Evolutionary conservation across 1,139 yeast genomes (phyloP), one percentile per base, ranked within the genome.

Genomic region (Petasospora fabianii): DNA sequence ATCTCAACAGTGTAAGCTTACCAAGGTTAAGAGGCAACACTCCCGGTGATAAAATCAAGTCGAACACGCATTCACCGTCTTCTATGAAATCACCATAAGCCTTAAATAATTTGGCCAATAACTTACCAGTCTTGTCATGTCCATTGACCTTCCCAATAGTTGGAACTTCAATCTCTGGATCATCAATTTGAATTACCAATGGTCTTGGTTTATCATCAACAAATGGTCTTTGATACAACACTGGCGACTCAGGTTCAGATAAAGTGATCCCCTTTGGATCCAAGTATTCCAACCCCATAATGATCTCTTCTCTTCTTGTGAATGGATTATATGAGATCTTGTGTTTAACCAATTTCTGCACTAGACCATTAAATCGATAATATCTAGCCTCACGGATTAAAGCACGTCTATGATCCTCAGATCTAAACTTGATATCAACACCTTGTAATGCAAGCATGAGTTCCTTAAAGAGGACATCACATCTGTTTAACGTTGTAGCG

Each of bases 321-420:
- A 73, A 68, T 0, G 85, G 83, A 51, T 82, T 80, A 39, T 60
- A 61, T 1, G 63, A 44, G 15, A 85, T 68, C 26, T 60, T 61
- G 50, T 72, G 75, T 31, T 72, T 73, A n/a, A 84, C 58, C 27
- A 87, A 60, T 43, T 71, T 64, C 61, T 88, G 95, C 57, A 84
- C 95, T 32, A 88, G 65, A 34, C 79, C 88, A 37, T 76, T 62
- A 52, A 88, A 82, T 37, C 94, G 69, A 59, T 85, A 88, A 61
- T 83, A 88, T 34, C 73, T 69, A 48, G 95, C 85, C 55, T 88
- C 97, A 37, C 68, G 66, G 6, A 81, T 59, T 41, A 88, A 65
- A 8, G 73, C 60, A 6, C 64, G 57, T 32, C 94, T 65, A 54
- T 83, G 86, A 4, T 65, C 64, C 28, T 77, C 82, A 47, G 70